Base-by-base conservation (phyloP, 495 filamentous ascomycete genomes). In the Aspergillus mulundensis region DNA sequence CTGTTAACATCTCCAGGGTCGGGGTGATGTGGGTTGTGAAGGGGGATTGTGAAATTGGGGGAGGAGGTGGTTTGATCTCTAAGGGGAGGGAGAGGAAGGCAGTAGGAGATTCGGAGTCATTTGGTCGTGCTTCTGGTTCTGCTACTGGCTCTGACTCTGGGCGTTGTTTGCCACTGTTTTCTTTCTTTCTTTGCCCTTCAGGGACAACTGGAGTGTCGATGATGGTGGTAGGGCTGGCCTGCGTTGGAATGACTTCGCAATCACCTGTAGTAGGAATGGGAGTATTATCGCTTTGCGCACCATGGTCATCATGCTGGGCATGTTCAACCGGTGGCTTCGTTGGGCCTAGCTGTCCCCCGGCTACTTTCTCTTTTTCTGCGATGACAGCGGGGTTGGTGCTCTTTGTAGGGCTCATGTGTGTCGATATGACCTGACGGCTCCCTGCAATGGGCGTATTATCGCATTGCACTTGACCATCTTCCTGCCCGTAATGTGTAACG, bases 11-110 rank as follows among this genome's bases (percentile, higher is more conserved):
- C 3, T 68, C 60, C 14, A 89, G 76, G 7, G 77, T 72, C 10
- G 75, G 69, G 3, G 87, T 88, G 52, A 88, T 70, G 54, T 79
- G 75, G 7, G 76, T 75, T 50, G 48, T 68, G 64, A 80, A 77
- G 16, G 61, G 56, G 21, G 39, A 53, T 12, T 54, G 72, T 15
- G 75, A 75, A 24, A 76, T 67, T 30, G 70, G 64, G 7, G 81
- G 79, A 46, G 61, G 66, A 1, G 75, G 70, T 36, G 80, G 70
- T n/a, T 65, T 69, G 55, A 81, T 77, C 61, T 77, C 44, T 21
- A 54, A 18, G 45, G 57, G 44, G 15, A 57, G 34, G 21, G 44
- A 30, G 24, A 21, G 21, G 44, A 30, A 20, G 47, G 21, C 2
- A 43, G 47, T 21, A 5, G 21, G 21, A 21, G 23, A 12, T 41